Base-by-base conservation (phyloP, 805 yeast genomes). In the Yarrowia sp. region DNA sequence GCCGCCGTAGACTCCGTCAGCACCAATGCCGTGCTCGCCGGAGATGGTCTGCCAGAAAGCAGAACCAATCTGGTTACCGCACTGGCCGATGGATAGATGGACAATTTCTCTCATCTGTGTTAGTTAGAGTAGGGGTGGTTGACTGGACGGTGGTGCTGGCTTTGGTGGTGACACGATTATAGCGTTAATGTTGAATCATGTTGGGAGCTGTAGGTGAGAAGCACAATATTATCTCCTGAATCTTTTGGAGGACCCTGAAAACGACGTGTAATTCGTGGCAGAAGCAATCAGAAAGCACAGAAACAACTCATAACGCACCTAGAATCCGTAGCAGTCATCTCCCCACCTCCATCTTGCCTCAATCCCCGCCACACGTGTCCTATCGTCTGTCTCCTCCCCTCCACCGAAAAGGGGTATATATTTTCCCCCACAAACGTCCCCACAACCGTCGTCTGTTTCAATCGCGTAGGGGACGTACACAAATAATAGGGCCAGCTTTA, bases 81-180 rank as follows among this genome's bases (percentile, higher is more conserved):
- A 92, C 84, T 93, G 98, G 81, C 98, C 98, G 70, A 97, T 89
- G 70, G 98, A 93, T 80, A 93, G 86, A 82, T 93, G 98, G 80
- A 93, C 67, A 63, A 63, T 63, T 63, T 63, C 67, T 63, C 67
- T 41, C 67, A 63, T 63, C 67, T 63, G 67, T 22, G 67, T 63
- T 63, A 63, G 67, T 26, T 35, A 40, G 9, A 16, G 32, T 26
- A 26, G 7, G 32, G 32, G 32, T 5, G 32, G 32, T 26, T 26
- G 32, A 26, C 32, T 26, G 32, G 40, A 3, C 0, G 40, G 40
- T 38, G 2, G 36, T 26, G 12, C 14, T 35, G 40, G 52, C 16
- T 43, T 42, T 45, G 45, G 46, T 45, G 45, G 46, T 48, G 14
- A 22, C 11, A 38, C 12, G 40, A 11, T 38, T 38, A 38, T 38